Base-by-base conservation (phyloP, 2,329 filamentous ascomycete species). In the Phoma herbarum region DNA sequence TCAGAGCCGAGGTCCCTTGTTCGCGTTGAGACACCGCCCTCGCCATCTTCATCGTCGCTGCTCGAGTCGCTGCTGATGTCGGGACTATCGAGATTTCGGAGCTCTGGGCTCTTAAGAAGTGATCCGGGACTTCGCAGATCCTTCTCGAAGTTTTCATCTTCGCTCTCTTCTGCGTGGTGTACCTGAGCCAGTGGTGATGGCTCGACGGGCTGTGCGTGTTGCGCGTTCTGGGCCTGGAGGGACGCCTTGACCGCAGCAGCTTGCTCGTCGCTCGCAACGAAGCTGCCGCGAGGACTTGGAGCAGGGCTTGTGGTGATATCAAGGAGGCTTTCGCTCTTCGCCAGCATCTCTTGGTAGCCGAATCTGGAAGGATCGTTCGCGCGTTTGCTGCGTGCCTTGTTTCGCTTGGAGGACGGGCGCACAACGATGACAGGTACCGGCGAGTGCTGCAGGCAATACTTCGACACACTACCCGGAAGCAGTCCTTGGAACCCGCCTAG, bases 351-450 rank as follows among this genome's bases (percentile, higher is more conserved):
- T 50, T 88, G 83, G 74, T 97, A 97, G 43, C 88, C 90, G 65
- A 90, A 88, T 31, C 93, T 86, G 16, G 82, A 83, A 6, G 91
- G 88, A 68, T 97, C 92, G 52, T 90, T 88, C 49, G 88, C 85
- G 28, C 93, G 88, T 81, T 97, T 97, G 59, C 86, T 85, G 78
- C 95, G 96, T 80, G 96, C 96, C 79, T 95, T 95, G 72, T 91
- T 86, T 20, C 93, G 89, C 79, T 96, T 96, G 61, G 91, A 90
- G 29, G 90, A 90, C 33, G 93, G 93, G 4, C 93, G 87, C 10
- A 97, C 93, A 29, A 97, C 93, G 28, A 97, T 93, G 8, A 97
- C 93, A 1, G 93, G 93, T 1, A 97, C 91, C 0, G 93, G 93
- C 1, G 91, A 96, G 75, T 96, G 93, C 74, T 97, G 93, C 12